Conservation (phyloP, 108 stramenopile genomes). For the Nitzschia sp. region DNA sequence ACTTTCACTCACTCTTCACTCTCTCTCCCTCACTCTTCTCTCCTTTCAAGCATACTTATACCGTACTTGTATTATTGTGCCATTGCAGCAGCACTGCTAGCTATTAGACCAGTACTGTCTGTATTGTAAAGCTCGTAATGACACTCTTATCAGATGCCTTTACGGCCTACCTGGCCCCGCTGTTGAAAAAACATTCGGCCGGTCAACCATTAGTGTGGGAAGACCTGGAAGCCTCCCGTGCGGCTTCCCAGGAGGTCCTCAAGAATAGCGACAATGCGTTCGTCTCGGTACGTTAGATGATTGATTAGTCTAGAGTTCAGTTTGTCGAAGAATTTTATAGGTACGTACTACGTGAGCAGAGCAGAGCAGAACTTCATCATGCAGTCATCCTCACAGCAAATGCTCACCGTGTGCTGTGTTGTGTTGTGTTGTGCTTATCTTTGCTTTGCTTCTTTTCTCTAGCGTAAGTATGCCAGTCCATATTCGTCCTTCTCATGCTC, state of each 20-base stretch:
- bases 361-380: too few species aligned
- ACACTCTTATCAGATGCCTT: constrained; percentile 22
- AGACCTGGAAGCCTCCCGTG: constrained; percentile 29
- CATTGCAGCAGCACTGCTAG: too few species aligned
- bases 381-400: too few species aligned
- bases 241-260: constrained; percentile 19
- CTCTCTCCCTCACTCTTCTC: too few species aligned
- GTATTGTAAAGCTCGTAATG: too few species aligned
- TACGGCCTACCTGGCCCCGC: constrained; percentile 30
- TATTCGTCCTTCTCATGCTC: background rate
- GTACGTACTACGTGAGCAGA: background rate
- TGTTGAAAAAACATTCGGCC: constrained; percentile 36
- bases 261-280: constrained; percentile 24
- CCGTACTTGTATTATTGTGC: too few species aligned
- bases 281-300: constrained; percentile 36
- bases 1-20: too few species aligned
- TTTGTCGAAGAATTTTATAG: background rate
- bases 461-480: background rate
- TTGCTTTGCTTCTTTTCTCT: too few species aligned
- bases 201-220: constrained; percentile 31
- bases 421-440: too few species aligned
- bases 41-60: too few species aligned
- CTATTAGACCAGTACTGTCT: too few species aligned
- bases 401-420: too few species aligned
- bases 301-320: background rate